Evolutionary conservation across 306 rosid species (phyloP), one percentile per base, ranked within the genome.

Genomic region (Quercus engelmannii): DNA sequence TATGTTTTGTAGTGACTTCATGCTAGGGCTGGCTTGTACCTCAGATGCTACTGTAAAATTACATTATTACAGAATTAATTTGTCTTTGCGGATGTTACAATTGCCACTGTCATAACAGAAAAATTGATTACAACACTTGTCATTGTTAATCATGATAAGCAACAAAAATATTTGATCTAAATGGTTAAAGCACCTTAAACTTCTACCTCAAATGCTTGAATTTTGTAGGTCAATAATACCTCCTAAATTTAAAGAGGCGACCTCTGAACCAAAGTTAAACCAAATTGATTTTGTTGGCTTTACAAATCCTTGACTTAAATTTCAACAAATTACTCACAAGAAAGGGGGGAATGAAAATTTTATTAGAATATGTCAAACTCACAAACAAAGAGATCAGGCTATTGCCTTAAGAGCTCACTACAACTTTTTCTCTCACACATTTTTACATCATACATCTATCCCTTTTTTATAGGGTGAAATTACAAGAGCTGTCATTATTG

Each of bases 211-310:
- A 15, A 70, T 17, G 41, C 30, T 76, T 58, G 75, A 67, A 56
- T 80, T 56, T 75, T 84, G 73, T 79, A 90, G 94, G 83, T 76
- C 91, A 74, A 61, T 35, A 35, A 35, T 79, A 78, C 71, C 80
- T 84, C 83, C 86, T 56, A 82, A 70, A 74, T 19, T 81, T 67
- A 84, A 85, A 73, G 87, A 82, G 78, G 55, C 69, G 28, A 68
- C 73, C 76, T 82, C 68, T 76, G 90, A 81, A 75, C 79, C 52
- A 65, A 77, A 79, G 52, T 84, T 89, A 30, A 86, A 23, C 28
- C 81, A 55, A 82, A 85, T 56, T 30, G 85, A 85, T 69, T 75
- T 0, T 33, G 35, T 33, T 33, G 35, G 6, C 35, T 33, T 33
- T 31, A 31, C 35, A 31, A 31, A 31, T 0, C 35, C 5, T 31